phyloP scores from a whole-genome alignment of 139 green algal genomes.

The Raphidocelis subcapitata region DNA sequence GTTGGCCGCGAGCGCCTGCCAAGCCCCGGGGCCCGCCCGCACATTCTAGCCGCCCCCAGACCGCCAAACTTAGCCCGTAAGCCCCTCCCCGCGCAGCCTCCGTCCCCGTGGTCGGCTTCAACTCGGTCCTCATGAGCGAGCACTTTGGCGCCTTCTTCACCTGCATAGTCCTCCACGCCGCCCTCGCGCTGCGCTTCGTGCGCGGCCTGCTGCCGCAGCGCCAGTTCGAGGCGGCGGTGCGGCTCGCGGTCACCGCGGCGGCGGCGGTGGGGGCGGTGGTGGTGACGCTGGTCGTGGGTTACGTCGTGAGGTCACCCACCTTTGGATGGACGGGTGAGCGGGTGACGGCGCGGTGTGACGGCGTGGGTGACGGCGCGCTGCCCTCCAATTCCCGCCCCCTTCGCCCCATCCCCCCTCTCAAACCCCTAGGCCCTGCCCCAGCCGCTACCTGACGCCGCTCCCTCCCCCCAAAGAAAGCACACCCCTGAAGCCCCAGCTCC shows the following conservation, averaged over 20 bases:
- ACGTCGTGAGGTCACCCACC: slow-evolving; percentile 85
- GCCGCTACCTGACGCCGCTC: not conserved
- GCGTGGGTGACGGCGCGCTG: not conserved
- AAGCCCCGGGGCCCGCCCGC: too few relatives aligned
- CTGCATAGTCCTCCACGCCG: slow-evolving; percentile 74
- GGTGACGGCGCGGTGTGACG: too few relatives aligned
- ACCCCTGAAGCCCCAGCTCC: too few relatives aligned
- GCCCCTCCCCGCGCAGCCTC: too few relatives aligned
- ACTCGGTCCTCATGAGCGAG: slow-evolving; percentile 93
- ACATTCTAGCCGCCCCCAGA: too few relatives aligned
- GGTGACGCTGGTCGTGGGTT: slow-evolving; percentile 62
- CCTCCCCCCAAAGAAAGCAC: too few relatives aligned
- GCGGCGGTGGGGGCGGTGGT: slow-evolving; percentile 36
- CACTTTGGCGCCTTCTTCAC: slow-evolving; percentile 94
- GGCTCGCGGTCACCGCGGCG: slow-evolving; percentile 52
- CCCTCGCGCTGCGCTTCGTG: slow-evolving; percentile 45
- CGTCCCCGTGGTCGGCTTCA: slow-evolving; percentile 97
- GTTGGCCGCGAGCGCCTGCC: too few relatives aligned
- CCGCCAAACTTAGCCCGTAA: too few relatives aligned
- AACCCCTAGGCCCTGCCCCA: not conserved
- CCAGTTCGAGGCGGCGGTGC: slow-evolving; percentile 59
- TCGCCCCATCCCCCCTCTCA: too few relatives aligned
- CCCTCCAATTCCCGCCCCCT: not conserved
- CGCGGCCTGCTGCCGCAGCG: slow-evolving; percentile 49
- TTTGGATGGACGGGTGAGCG: slow-evolving; percentile 87